A percentile compares a stretch with the other conserved stretches of the same genome.
Evolutionary conservation across 768 basidiomycete genomes (phyloP).

Genomic region (Tephrocybe sp.): DNA sequence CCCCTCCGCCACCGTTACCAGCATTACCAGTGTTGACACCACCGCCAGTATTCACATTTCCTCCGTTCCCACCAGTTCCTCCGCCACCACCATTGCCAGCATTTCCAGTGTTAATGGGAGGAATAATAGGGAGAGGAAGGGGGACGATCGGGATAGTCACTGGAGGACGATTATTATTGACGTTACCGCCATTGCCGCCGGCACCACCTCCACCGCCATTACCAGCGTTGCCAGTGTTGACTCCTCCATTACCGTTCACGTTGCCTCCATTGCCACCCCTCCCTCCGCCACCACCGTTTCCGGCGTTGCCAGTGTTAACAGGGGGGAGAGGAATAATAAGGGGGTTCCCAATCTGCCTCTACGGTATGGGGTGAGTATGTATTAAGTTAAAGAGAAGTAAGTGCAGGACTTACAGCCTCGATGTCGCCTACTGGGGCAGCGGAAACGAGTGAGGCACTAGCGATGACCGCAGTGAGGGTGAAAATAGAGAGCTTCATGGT

Average conservation of each 20-base stretch:
- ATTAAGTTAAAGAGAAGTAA: neutral
- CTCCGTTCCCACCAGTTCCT: no score
- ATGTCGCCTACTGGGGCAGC: constrained; percentile 2
- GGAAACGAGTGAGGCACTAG: constrained; percentile 2
- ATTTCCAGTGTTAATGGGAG: neutral
- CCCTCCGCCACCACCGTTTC: neutral
- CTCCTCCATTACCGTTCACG: neutral
- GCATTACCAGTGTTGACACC: no score
- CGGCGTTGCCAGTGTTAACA: neutral
- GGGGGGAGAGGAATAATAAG: no score
- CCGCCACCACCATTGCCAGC: constrained; percentile 1
- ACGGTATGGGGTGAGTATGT: neutral
- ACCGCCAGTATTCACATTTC: no score
- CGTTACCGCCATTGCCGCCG: constrained; percentile 1
- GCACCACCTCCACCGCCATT: neutral
- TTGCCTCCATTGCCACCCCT: neutral
- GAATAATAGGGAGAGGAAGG: neutral
- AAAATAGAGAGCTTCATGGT: constrained; percentile 4
- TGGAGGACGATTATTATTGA: neutral
- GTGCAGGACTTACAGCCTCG: constrained; percentile 1
- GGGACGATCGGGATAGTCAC: neutral
- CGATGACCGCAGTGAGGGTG: constrained; percentile 2
- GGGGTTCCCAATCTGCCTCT: neutral
- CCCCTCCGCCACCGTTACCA: constrained; percentile 1
- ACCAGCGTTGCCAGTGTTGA: neutral